Conservation (phyloP, 345 rosid genomes). For the Populus ilicifolia region DNA sequence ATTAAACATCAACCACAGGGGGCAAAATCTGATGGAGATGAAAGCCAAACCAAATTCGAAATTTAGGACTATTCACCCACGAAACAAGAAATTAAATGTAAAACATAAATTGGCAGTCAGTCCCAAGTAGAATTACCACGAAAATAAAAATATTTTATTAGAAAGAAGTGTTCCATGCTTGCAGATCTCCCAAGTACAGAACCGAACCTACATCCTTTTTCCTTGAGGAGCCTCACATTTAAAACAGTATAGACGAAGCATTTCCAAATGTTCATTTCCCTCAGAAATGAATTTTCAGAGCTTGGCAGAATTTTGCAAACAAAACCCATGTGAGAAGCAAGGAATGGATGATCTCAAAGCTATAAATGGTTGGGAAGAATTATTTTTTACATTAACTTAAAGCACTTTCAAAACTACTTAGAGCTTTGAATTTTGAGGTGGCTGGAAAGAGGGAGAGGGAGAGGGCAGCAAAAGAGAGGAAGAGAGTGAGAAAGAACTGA, state of each 20-base stretch:
- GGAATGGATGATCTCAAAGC: not conserved
- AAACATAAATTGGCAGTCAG: not conserved
- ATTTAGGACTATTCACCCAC: constrained; percentile 1
- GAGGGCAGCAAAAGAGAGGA: not conserved
- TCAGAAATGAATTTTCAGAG: not conserved
- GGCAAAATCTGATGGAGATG: not conserved
- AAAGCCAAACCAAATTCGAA: not conserved
- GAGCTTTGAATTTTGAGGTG: not conserved
- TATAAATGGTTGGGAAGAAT: not conserved
- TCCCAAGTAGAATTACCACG: not conserved
- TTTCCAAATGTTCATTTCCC: not conserved
- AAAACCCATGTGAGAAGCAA: not conserved
- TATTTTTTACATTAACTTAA: not conserved
- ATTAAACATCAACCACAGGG: constrained; percentile 7
- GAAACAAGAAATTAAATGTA: not conserved
- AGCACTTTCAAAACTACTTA: not conserved
- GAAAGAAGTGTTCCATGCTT: not conserved
- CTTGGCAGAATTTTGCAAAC: not conserved
- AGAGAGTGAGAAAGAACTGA: not conserved
- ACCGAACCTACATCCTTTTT: not conserved
- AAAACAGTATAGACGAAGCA: not conserved
- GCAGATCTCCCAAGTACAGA: not conserved
- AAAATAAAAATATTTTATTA: too few species aligned
- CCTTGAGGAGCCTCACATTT: not conserved
- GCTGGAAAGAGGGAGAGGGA: not conserved